These are phyloP conservation scores for Forsythia viridissima DNA, from an alignment of 257 asterid species.

Conservation along the genomic window DNA sequence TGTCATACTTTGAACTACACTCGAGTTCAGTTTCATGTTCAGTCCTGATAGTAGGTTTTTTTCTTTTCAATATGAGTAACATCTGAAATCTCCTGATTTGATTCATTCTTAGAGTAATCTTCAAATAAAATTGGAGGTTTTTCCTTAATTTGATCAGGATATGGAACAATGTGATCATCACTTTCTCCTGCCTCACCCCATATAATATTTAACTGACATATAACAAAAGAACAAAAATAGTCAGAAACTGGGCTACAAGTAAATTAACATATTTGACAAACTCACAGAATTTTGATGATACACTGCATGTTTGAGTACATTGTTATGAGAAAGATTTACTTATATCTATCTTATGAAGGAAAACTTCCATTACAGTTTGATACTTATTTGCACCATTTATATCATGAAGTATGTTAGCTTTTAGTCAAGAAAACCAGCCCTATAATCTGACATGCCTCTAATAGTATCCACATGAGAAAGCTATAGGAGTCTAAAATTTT, in stretches of 20 bases:
- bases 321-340: too few species aligned
- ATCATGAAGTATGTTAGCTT: too few species aligned
- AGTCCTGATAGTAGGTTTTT: conserved; percentile 35
- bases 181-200: conserved; percentile 76
- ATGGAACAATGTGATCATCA: conserved; percentile 89
- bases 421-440: too few species aligned
- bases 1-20: conserved; percentile 40
- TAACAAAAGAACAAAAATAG: conserved; percentile 17
- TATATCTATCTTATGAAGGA: too few species aligned
- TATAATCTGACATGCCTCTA: too few species aligned
- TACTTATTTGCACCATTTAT: too few species aligned
- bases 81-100: conserved; percentile 39
- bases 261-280: neutral
- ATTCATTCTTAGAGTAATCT: conserved; percentile 52
- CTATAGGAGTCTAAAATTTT: too few species aligned
- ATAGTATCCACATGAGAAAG: too few species aligned
- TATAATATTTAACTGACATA: conserved; percentile 73
- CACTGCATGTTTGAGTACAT: too few species aligned
- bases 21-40: conserved; percentile 38
- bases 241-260: conserved; percentile 14
- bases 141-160: conserved; percentile 57
- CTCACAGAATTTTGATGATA: neutral
- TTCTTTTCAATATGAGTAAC: conserved; percentile 43
- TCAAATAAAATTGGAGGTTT: conserved; percentile 42
- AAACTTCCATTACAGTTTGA: too few species aligned